Evolutionary conservation across 441 rosid genomes (phyloP).

Genomic region (Corymbia citriodora): DNA sequence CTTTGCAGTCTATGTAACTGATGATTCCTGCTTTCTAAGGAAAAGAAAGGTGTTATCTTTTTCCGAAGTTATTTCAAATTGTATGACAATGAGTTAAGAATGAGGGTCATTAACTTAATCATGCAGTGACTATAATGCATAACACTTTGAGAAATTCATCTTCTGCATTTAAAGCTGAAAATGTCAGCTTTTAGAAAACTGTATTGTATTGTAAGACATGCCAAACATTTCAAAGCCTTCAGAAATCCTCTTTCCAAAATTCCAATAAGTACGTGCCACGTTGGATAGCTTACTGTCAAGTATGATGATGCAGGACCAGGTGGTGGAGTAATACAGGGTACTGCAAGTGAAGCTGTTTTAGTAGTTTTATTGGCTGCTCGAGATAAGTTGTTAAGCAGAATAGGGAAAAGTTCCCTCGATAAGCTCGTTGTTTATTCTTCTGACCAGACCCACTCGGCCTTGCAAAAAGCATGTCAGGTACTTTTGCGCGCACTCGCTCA

Average conservation of each 20-base stretch:
- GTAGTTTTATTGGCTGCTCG: conserved; percentile 81
- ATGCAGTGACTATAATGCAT: neutral
- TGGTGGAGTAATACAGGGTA: conserved; percentile 92
- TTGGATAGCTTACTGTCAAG: neutral
- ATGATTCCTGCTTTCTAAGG: neutral
- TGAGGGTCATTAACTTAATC: neutral
- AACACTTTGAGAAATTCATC: neutral
- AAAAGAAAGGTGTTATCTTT: neutral
- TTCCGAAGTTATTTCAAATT: neutral
- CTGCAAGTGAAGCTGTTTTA: conserved; percentile 87
- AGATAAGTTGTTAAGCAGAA: conserved; percentile 36
- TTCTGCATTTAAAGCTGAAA: neutral
- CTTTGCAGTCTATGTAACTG: neutral
- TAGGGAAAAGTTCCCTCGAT: conserved; percentile 45
- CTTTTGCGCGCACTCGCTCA: neutral
- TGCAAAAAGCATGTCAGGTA: conserved; percentile 92
- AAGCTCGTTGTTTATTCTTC: conserved; percentile 78
- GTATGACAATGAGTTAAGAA: neutral
- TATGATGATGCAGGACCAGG: conserved; percentile 53
- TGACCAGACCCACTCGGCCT: conserved; percentile 81
- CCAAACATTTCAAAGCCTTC: neutral
- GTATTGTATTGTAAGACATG: neutral
- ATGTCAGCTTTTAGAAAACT: neutral
- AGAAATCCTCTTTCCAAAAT: neutral
- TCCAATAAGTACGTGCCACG: neutral